Evolutionary conservation across 495 filamentous ascomycete genomes (phyloP).

Genomic region (Massariosphaeria phaeospora): DNA sequence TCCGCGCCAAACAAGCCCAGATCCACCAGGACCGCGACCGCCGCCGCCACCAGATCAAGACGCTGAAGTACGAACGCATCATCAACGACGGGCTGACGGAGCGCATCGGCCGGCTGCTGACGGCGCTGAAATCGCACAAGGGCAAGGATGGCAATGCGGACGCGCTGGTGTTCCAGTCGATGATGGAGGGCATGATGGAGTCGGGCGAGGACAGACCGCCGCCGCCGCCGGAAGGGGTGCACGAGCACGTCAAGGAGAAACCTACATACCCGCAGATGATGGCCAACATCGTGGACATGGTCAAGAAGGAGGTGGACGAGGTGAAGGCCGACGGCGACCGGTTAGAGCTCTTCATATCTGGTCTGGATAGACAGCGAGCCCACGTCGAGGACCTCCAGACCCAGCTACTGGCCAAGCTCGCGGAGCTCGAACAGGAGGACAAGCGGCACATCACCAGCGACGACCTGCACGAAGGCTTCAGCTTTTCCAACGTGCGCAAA

Average conservation of each 20-base stretch:
- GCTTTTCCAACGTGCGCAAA: conserved; percentile 64
- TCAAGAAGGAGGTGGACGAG: conserved; percentile 82
- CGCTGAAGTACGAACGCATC: conserved; percentile 84
- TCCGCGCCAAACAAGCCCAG: conserved; percentile 94
- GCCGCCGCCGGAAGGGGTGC: conserved; percentile 68
- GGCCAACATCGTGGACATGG: conserved; percentile 82
- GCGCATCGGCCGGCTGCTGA: conserved; percentile 74
- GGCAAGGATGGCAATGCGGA: conserved; percentile 56
- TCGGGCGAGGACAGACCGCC: conserved; percentile 66
- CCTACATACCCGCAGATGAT: conserved; percentile 95
- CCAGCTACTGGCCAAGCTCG: conserved; percentile 66
- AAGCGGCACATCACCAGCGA: conserved; percentile 90
- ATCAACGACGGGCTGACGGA: conserved; percentile 86
- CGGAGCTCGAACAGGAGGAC: conserved; percentile 81
- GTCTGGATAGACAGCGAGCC: conserved; percentile 65
- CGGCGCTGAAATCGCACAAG: conserved; percentile 62
- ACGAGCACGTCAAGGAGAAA: conserved; percentile 65
- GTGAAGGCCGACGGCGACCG: conserved; percentile 55
- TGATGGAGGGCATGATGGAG: conserved; percentile 72
- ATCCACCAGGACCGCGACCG: conserved; percentile 85
- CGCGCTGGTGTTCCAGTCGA: conserved; percentile 76
- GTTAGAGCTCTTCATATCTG: conserved; percentile 66
- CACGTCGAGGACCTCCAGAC: conserved; percentile 75
- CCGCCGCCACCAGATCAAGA: conserved; percentile 81
- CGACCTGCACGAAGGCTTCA: conserved; percentile 80